Conservation (phyloP, 2,329 filamentous ascomycete genomes). For the Penicillium sumatraense region DNA sequence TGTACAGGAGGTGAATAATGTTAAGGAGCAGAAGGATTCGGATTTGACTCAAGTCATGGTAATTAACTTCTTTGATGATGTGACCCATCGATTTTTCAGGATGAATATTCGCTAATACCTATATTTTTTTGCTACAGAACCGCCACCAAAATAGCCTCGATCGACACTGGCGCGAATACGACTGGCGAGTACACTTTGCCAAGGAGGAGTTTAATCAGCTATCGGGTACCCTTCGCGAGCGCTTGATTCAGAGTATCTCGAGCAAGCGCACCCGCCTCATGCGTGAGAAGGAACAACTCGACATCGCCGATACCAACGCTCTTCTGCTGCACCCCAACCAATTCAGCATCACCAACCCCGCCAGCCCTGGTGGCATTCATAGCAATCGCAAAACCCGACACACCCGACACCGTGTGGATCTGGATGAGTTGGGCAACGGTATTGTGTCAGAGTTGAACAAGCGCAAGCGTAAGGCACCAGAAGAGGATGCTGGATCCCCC, state of each 20-base stretch:
- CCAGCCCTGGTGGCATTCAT: slow-evolving; percentile 64
- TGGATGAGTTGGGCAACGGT: slow-evolving; percentile 56
- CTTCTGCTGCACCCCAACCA: slow-evolving; percentile 68
- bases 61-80: slow-evolving; percentile 41
- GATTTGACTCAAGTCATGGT: slow-evolving; percentile 82
- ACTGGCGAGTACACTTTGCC: slow-evolving; percentile 65
- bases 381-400: slow-evolving; percentile 67
- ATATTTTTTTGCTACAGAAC: slow-evolving; percentile 48
- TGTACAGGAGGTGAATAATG: slow-evolving; percentile 82
- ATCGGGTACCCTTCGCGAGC: slow-evolving; percentile 63
- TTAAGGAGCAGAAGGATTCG: slow-evolving; percentile 84
- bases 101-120: neutral
- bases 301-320: slow-evolving; percentile 69
- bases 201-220: slow-evolving; percentile 66
- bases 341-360: slow-evolving; percentile 68
- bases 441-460: slow-evolving; percentile 55
- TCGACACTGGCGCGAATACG: slow-evolving; percentile 60
- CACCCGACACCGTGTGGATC: slow-evolving; percentile 61
- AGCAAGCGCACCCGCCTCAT: slow-evolving; percentile 62
- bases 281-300: slow-evolving; percentile 69
- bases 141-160: slow-evolving; percentile 61
- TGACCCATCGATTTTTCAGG: no score
- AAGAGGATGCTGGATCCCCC: slow-evolving; percentile 64
- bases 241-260: slow-evolving; percentile 62
- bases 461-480: slow-evolving; percentile 63